These are phyloP conservation scores for Salvia rosmarinus DNA, from an alignment of 257 asterid genomes.

Conservation along the genomic window DNA sequence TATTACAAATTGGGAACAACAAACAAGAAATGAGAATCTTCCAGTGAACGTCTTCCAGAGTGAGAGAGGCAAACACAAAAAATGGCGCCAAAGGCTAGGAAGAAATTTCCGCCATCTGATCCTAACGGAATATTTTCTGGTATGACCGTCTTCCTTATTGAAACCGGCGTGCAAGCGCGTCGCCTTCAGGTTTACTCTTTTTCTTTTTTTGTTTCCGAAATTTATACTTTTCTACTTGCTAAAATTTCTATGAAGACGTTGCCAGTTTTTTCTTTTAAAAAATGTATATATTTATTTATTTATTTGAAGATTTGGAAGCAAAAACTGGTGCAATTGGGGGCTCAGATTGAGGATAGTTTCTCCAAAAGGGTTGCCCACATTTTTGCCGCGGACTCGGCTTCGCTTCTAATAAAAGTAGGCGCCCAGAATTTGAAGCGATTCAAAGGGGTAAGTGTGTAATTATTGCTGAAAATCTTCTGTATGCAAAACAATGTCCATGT, in stretches of 20 bases:
- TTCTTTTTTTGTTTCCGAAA: background rate
- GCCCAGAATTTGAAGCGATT: constrained; percentile 51
- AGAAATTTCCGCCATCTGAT: constrained; percentile 67
- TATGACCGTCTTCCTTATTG: constrained; percentile 60
- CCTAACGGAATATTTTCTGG: constrained; percentile 85
- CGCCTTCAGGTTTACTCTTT: constrained; percentile 64
- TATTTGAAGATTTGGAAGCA: constrained; percentile 83
- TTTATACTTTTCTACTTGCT: background rate
- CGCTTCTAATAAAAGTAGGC: constrained; percentile 52
- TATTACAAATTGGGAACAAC: background rate
- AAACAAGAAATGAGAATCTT: no score
- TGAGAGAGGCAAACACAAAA: constrained; percentile 2
- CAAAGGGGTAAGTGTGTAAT: constrained; percentile 56
- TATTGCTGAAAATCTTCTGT: background rate
- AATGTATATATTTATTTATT: background rate
- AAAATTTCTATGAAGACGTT: constrained; percentile 8
- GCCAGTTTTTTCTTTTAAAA: background rate
- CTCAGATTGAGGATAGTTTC: constrained; percentile 51
- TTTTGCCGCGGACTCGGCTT: constrained; percentile 58
- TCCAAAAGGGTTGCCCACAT: constrained; percentile 67
- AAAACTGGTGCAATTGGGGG: constrained; percentile 86
- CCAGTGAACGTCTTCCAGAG: constrained; percentile 21
- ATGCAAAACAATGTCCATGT: background rate
- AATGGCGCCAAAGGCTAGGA: constrained; percentile 83
- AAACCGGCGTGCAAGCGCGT: constrained; percentile 64